Evolutionary conservation across 2,329 filamentous ascomycete genomes (phyloP), one percentile per base, ranked within the genome.

Genomic region (Ophidiomyces ophidiicola): DNA sequence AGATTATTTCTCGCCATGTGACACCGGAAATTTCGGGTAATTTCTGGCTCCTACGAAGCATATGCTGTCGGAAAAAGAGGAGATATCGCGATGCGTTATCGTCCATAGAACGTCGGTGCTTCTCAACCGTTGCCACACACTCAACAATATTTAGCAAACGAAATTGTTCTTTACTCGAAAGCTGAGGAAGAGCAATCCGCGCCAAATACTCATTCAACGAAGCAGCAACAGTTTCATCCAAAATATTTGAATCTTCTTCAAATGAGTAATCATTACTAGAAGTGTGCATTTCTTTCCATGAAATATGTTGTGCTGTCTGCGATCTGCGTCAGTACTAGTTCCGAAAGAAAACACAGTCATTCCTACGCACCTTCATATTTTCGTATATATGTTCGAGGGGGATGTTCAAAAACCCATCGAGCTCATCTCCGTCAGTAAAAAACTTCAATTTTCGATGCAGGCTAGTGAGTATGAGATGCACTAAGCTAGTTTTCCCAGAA

Each of bases 51-150:
- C 76, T 78, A 19, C 79, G 75, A 33, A 92, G 65, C 35, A 77
- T 77, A 55, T 88, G 78, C 52, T 92, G 82, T 14, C 84, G 73
- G 62, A 88, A 90, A 60, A 90, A 90, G 8, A 94, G 68, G 61
- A 94, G 75, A 58, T 87, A 94, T 30, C 85, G 77, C 6, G 82
- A 80, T 3, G 82, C 87, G 52, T 94, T 93, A 51, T 84, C 82
- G 53, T 94, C 87, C 63, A 94, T 81, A 2, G 86, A 93, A 4
- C 84, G 76, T 12, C 85, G 76, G 53, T 94, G 84, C 52, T 81
- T 82, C 56, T 93, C 85, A 1, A 93, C 83, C 26, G 82, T 74
- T 3, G 82, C 81, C 31, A 81, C 76, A 45, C 86, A 93, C 59
- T 93, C 84, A 24, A 90, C 72, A 33, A 87, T 87, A 52, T 90